These are phyloP conservation scores for Skeletonema menzelii DNA, from an alignment of 108 stramenopile genomes.

Conservation along the genomic window DNA sequence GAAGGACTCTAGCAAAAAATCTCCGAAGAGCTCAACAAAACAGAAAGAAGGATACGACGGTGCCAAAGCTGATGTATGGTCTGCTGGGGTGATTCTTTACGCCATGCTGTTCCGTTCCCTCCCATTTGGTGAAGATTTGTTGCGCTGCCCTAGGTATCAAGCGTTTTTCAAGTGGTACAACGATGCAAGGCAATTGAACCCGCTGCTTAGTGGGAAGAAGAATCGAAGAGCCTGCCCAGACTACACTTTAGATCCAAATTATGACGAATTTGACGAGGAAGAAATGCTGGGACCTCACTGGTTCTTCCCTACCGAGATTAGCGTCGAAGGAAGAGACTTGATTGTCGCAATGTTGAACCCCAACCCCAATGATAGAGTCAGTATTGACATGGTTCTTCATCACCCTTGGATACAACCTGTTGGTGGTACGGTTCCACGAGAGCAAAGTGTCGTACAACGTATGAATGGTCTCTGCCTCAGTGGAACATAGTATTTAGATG, in stretches of 20 bases:
- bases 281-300: conserved; percentile 80
- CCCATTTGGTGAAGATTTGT: conserved; percentile 88
- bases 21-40: conserved; percentile 21
- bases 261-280: conserved; percentile 69
- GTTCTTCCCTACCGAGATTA: conserved; percentile 76
- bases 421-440: background rate
- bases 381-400: conserved; percentile 67
- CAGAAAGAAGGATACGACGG: conserved; percentile 80
- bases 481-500: conserved; percentile 11
- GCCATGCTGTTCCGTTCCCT: conserved; percentile 88
- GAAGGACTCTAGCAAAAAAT: background rate
- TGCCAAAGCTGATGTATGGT: conserved; percentile 92
- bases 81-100: conserved; percentile 92
- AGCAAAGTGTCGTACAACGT: background rate
- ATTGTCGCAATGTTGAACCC: conserved; percentile 91
- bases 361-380: conserved; percentile 63
- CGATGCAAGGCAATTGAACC: conserved; percentile 55
- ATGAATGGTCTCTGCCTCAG: conserved; percentile 21
- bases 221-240: conserved; percentile 60
- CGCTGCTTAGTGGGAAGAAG: conserved; percentile 23
- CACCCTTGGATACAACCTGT: conserved; percentile 69
- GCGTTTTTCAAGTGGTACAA: conserved; percentile 87
- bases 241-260: conserved; percentile 61
- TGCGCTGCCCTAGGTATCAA: conserved; percentile 86
- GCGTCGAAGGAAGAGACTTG: conserved; percentile 70